A percentile compares a stretch with the other conserved stretches of the same genome.
Conservation (phyloP, 345 rosid genomes). For the Arabis alpina region DNA sequence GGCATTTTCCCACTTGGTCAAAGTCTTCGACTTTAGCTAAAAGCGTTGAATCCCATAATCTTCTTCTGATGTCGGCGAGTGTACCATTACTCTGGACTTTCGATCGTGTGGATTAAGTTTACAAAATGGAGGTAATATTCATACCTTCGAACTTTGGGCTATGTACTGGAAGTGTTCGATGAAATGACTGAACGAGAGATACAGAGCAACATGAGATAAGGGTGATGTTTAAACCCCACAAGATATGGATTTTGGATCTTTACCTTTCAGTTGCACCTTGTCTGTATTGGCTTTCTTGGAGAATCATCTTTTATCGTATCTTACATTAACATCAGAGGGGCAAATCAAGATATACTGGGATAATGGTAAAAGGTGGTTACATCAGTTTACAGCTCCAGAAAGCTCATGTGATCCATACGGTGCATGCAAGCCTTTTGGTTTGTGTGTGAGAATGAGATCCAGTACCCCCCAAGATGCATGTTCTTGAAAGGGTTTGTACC, state of each 20-base stretch:
- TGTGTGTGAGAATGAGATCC: constrained; percentile 21
- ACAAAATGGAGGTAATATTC: no score
- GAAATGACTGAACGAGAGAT: background rate
- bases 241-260: background rate
- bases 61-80: no score
- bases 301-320: background rate
- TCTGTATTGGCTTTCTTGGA: constrained; percentile 1
- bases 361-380: constrained; percentile 3
- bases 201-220: background rate
- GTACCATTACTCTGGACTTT: no score
- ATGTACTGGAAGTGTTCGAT: no score
- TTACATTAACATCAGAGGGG: constrained; percentile 35
- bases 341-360: constrained; percentile 2
- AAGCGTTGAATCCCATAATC: no score
- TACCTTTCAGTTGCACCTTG: background rate
- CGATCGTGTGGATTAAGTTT: no score
- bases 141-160: no score
- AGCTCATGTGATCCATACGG: constrained; percentile 33
- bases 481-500: constrained; percentile 35
- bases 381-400: constrained; percentile 7
- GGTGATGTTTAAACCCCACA: no score
- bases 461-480: background rate
- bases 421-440: constrained; percentile 27
- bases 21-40: no score
- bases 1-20: no score